phyloP scores from a whole-genome alignment of 805 yeast genomes.

The Candida alai region DNA sequence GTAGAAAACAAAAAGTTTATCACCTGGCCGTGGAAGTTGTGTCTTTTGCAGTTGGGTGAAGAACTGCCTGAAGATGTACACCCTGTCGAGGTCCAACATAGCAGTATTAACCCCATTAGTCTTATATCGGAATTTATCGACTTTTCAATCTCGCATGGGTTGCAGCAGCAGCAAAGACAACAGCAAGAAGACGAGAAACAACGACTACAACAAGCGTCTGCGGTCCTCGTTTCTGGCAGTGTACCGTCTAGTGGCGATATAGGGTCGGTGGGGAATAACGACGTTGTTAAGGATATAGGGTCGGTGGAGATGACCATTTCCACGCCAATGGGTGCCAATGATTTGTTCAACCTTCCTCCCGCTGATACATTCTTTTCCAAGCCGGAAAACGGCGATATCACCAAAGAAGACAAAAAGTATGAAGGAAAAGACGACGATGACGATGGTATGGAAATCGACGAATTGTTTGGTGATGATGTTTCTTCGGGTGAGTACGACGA shows the following conservation, averaged over 20 bases:
- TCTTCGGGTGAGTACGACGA: slow-evolving; percentile 9
- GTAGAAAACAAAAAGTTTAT: slow-evolving; percentile 54
- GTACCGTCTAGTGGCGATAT: slow-evolving; percentile 19
- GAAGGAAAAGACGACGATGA: slow-evolving; percentile 8
- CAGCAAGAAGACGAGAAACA: slow-evolving; percentile 10
- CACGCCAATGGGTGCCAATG: slow-evolving; percentile 13
- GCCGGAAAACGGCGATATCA: slow-evolving; percentile 4
- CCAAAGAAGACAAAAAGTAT: slow-evolving; percentile 3
- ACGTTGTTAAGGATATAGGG: slow-evolving; percentile 14
- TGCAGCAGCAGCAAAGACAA: slow-evolving; percentile 8
- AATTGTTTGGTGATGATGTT: slow-evolving; percentile 13
- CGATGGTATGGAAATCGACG: slow-evolving; percentile 24
- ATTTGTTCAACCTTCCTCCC: slow-evolving; percentile 12
- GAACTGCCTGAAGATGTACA: slow-evolving; percentile 12
- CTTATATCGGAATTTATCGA: slow-evolving; percentile 36
- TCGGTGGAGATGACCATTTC: slow-evolving; percentile 13
- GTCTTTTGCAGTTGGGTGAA: slow-evolving; percentile 52
- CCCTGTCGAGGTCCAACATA: background rate
- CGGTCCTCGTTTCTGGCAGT: slow-evolving; percentile 16
- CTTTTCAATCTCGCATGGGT: slow-evolving; percentile 23
- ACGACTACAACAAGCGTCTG: slow-evolving; percentile 1
- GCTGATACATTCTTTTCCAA: slow-evolving; percentile 14
- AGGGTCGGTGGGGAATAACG: slow-evolving; percentile 14
- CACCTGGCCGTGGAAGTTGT: slow-evolving; percentile 69
- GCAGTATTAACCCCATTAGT: slow-evolving; percentile 24